Percentiles rank a stretch among this genome's conserved stretches.
These are phyloP conservation scores for Fomes fomentarius DNA, from an alignment of 1,284 basidiomycete genomes.

Conservation along the genomic window DNA sequence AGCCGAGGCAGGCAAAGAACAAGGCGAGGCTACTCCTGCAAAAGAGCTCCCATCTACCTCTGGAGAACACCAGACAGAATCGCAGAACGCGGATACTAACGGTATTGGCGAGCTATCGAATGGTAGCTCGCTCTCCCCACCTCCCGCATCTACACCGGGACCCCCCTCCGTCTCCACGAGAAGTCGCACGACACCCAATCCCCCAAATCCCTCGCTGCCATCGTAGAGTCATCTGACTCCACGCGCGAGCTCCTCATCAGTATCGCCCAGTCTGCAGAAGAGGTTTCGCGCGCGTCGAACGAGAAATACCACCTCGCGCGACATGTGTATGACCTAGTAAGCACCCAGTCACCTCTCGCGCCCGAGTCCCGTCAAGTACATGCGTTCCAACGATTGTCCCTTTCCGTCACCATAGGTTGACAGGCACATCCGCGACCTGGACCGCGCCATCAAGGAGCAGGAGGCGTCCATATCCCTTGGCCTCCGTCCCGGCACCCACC, in stretches of 20 bases:
- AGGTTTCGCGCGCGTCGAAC: conserved; percentile 61
- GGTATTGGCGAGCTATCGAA: conserved; percentile 8
- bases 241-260: conserved; percentile 56
- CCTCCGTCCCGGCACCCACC: conserved; percentile 53
- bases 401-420: conserved; percentile 51
- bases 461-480: conserved; percentile 61
- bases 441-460: conserved; percentile 76
- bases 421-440: conserved; percentile 71
- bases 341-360: conserved; percentile 25
- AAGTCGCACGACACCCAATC: background rate
- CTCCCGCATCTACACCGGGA: background rate
- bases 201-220: conserved; percentile 7
- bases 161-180: conserved; percentile 1
- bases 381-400: background rate
- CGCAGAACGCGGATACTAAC: background rate
- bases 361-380: background rate
- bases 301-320: conserved; percentile 77
- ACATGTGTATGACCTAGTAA: conserved; percentile 67
- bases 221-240: conserved; percentile 32
- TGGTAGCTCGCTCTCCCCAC: conserved; percentile 2
- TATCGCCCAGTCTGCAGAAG: conserved; percentile 62
- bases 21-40: background rate
- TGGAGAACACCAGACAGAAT: background rate
- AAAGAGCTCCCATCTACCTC: background rate
- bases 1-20: conserved; percentile 2